These are phyloP conservation scores for Excoecaria cochinchinensis DNA, from an alignment of 345 rosid genomes.

Conservation along the genomic window DNA sequence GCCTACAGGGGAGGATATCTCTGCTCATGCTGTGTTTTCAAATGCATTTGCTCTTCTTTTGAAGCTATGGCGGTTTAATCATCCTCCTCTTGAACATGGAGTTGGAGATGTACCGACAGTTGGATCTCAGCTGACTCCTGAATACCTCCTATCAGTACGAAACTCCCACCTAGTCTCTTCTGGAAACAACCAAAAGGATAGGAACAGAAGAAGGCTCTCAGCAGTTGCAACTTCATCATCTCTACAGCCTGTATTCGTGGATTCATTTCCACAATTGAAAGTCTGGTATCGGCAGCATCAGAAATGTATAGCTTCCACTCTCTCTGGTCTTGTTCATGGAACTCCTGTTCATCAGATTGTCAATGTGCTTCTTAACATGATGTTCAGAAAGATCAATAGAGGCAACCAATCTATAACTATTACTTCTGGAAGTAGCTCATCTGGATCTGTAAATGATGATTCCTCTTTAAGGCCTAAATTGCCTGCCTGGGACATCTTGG, in stretches of 20 bases:
- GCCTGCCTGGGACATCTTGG: constrained; percentile 96
- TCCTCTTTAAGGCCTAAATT: constrained; percentile 56
- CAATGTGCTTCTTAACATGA: constrained; percentile 74
- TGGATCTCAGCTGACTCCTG: constrained; percentile 75
- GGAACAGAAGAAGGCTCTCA: constrained; percentile 48
- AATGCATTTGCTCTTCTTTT: constrained; percentile 85
- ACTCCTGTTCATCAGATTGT: constrained; percentile 84
- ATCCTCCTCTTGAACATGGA: constrained; percentile 70
- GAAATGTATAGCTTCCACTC: constrained; percentile 76
- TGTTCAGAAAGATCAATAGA: constrained; percentile 74
- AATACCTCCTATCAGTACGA: constrained; percentile 71
- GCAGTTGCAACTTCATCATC: constrained; percentile 30
- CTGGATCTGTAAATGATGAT: constrained; percentile 66
- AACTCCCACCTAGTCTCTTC: constrained; percentile 67
- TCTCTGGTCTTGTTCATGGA: constrained; percentile 70
- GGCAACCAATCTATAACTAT: constrained; percentile 51
- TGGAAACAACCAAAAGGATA: constrained; percentile 38
- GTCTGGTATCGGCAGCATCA: constrained; percentile 88
- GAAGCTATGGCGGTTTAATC: constrained; percentile 86
- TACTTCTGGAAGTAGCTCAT: constrained; percentile 81
- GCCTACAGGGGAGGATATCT: constrained; percentile 72
- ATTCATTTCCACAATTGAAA: constrained; percentile 83
- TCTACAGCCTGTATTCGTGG: constrained; percentile 61
- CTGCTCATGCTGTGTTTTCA: constrained; percentile 74
- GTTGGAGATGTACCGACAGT: constrained; percentile 70